phyloP scores from a whole-genome alignment of 192 early-diverging fungal genomes.

The Podila clonocystis region DNA sequence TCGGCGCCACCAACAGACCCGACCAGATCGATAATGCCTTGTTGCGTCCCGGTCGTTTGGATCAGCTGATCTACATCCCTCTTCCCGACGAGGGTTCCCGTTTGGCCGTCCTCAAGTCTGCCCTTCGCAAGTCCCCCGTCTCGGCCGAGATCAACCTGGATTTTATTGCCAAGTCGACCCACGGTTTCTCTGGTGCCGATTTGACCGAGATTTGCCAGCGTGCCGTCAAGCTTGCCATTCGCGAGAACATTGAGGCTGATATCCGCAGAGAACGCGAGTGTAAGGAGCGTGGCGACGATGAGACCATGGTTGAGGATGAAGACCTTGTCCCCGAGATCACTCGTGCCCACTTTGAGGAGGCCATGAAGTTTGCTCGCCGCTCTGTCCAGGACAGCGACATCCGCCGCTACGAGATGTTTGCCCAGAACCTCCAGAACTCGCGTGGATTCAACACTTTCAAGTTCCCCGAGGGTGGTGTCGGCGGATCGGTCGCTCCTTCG shows the following conservation, averaged over 20 bases:
- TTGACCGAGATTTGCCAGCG: constrained; percentile 99
- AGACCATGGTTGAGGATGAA: constrained; percentile 77
- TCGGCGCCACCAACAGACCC: constrained; percentile 98
- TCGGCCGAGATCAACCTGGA: constrained; percentile 79
- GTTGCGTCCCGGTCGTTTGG: constrained; percentile 97
- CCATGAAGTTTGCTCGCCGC: constrained; percentile 97
- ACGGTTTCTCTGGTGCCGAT: constrained; percentile 98
- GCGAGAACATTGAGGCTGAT: constrained; percentile 94
- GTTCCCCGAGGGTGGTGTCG: constrained; percentile 84
- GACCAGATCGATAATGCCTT: constrained; percentile 98
- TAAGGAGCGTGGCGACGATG: constrained; percentile 83
- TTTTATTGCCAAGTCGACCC: constrained; percentile 88
- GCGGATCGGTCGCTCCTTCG: constrained; percentile 47
- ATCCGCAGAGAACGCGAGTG: constrained; percentile 76
- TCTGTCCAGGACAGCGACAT: constrained; percentile 97
- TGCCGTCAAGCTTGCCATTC: constrained; percentile 96
- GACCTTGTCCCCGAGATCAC: constrained; percentile 95
- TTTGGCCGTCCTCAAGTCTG: constrained; percentile 82
- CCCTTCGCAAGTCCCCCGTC: constrained; percentile 95
- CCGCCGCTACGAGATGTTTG: constrained; percentile 99
- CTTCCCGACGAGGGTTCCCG: constrained; percentile 93
- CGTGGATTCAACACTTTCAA: constrained; percentile 96
- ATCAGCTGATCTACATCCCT: constrained; percentile 98
- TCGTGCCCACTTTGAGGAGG: constrained; percentile 97
- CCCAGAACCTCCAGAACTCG: constrained; percentile 96